Percentiles rank a stretch among this genome's conserved stretches.
Evolutionary conservation across 129 eudicot species (phyloP).

Genomic region (Pseudognaphalium luteoalbum): DNA sequence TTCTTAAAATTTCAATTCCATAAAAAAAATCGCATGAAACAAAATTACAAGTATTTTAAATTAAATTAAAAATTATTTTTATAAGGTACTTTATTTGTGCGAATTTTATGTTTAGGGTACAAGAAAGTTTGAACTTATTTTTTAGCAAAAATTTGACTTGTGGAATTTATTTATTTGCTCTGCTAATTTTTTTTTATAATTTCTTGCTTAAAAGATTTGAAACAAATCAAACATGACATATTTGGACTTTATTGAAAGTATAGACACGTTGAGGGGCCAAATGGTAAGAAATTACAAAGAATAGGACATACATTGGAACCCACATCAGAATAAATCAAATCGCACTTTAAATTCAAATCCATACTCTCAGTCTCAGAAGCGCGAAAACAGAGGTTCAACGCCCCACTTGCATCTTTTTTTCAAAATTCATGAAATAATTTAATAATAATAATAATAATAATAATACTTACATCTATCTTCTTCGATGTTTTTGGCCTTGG

Average conservation of each 20-base stretch:
- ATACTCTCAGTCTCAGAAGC: not conserved
- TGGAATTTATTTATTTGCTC: too few species aligned
- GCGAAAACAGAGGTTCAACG: conserved; percentile 14
- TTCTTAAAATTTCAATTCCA: too few species aligned
- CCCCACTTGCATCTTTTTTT: conserved; percentile 5
- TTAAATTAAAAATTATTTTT: too few species aligned
- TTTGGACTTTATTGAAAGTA: not conserved
- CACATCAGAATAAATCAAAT: not conserved
- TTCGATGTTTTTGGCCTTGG: not conserved
- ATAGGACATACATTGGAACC: conserved; percentile 5
- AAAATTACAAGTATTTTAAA: too few species aligned
- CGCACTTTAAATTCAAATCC: conserved; percentile 13
- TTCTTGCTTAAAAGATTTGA: not conserved
- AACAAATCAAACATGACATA: not conserved
- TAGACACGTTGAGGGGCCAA: conserved; percentile 14
- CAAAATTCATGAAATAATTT: not conserved
- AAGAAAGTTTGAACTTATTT: not conserved
- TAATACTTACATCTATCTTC: not conserved
- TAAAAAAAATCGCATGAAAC: too few species aligned
- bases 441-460: not conserved
- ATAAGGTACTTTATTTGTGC: not conserved
- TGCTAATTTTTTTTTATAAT: too few species aligned
- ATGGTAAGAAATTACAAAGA: conserved; percentile 14
- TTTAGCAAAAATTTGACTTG: not conserved
- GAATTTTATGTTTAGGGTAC: not conserved